Conservation (phyloP, 352 stramenopile genomes). For the Phytophthora nicotianae region DNA sequence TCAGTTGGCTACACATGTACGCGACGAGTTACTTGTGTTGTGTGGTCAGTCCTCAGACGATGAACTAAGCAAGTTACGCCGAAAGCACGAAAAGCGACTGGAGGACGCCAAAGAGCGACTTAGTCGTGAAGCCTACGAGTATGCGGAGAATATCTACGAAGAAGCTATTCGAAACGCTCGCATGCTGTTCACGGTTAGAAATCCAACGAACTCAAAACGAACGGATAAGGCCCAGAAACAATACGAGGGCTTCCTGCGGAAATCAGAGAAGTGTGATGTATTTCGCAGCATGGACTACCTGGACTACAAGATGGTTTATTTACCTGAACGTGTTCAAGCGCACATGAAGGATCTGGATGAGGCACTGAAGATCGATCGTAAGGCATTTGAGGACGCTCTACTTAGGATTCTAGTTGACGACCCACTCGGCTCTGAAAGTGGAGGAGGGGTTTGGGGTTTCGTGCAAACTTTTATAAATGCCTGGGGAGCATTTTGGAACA, state of each 20-base stretch:
- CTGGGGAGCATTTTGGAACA: neutral
- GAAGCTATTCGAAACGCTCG: neutral
- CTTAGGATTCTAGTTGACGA: neutral
- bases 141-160: neutral
- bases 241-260: conserved; percentile 2
- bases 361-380: neutral
- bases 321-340: conserved; percentile 23
- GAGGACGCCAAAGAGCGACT: conserved; percentile 2
- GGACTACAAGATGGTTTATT: conserved; percentile 4
- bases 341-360: conserved; percentile 17
- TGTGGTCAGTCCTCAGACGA: conserved; percentile 14
- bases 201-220: neutral
- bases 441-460: neutral
- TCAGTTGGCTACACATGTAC: neutral
- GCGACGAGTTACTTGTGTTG: conserved; percentile 9
- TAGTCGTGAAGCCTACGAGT: neutral
- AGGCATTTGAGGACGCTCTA: conserved; percentile 9
- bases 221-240: conserved; percentile 1
- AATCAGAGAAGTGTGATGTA: neutral
- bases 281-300: neutral
- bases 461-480: neutral
- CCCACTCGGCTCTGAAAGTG: neutral
- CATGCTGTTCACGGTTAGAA: conserved; percentile 23
- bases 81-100: neutral
- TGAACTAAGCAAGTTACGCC: conserved; percentile 7